A percentile compares a stretch with the other conserved stretches of the same genome.
Evolutionary conservation across 306 rosid genomes (phyloP).

Genomic region (Quercus bicolor): DNA sequence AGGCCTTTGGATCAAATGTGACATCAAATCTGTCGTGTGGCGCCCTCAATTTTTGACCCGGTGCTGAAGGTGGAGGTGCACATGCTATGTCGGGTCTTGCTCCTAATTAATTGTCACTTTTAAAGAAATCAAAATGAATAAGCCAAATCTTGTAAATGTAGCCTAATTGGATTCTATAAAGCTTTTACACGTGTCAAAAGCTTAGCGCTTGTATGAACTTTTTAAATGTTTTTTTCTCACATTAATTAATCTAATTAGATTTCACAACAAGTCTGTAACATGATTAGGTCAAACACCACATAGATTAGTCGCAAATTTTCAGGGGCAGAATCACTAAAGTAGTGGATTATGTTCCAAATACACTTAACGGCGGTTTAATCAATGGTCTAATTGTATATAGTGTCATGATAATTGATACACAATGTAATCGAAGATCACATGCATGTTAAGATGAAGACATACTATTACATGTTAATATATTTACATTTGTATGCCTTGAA

Average conservation of each 20-base stretch:
- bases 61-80: slow-evolving; percentile 16
- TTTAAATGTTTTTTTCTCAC: no score
- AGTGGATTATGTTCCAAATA: slow-evolving; percentile 27
- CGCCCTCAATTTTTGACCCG: slow-evolving; percentile 8
- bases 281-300: background rate
- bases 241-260: no score
- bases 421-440: background rate
- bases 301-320: background rate
- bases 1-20: background rate
- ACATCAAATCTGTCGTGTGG: background rate
- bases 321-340: background rate
- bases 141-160: background rate
- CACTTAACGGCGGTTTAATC: slow-evolving; percentile 1
- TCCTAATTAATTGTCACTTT: background rate
- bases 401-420: background rate
- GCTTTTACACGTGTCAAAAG: background rate
- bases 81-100: slow-evolving; percentile 13
- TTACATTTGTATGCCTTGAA: no score
- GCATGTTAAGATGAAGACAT: background rate
- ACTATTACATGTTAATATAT: no score
- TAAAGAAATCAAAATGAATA: background rate
- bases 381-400: background rate
- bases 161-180: background rate
- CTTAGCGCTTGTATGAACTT: background rate
- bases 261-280: no score